A percentile compares a stretch with the other conserved stretches of the same genome.
Conservation (phyloP, 2,329 filamentous ascomycete species). For the Neurospora crassa region DNA sequence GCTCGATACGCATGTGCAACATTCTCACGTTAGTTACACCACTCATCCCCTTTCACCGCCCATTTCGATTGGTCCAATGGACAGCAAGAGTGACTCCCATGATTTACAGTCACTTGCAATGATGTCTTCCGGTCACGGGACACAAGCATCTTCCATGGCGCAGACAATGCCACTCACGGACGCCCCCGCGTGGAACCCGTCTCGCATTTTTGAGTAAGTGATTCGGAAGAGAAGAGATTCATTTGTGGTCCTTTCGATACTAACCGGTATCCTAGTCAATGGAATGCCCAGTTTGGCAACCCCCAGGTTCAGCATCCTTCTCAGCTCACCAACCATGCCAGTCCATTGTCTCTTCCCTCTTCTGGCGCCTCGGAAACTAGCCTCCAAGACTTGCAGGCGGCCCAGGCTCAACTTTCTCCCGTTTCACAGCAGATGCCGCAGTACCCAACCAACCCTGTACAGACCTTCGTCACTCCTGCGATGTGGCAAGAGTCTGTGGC, state of each 20-base stretch:
- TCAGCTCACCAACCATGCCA: constrained; percentile 35
- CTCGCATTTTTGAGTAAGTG: constrained; percentile 81
- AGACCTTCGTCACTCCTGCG: constrained; percentile 55
- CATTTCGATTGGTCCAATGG: constrained; percentile 61
- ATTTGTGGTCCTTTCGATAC: constrained; percentile 4
- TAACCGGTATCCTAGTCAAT: constrained; percentile 55
- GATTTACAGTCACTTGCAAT: constrained; percentile 62
- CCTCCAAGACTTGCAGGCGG: constrained; percentile 42
- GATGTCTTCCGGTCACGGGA: constrained; percentile 51
- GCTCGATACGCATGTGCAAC: constrained; percentile 41
- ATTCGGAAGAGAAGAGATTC: neutral
- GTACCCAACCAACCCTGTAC: constrained; percentile 43
- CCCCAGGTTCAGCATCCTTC: constrained; percentile 38
- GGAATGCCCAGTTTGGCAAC: constrained; percentile 89
- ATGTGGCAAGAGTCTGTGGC: constrained; percentile 69
- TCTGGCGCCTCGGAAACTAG: constrained; percentile 45
- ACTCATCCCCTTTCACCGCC: constrained; percentile 72
- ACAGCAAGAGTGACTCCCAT: constrained; percentile 64
- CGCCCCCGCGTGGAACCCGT: constrained; percentile 69
- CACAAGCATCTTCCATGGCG: constrained; percentile 41
- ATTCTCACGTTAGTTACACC: constrained; percentile 55
- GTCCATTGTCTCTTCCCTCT: constrained; percentile 43
- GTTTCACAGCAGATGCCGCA: constrained; percentile 38
- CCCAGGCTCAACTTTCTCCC: constrained; percentile 33
- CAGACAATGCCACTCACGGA: constrained; percentile 53